Evolutionary conservation across 305 asterid genomes (phyloP).

Genomic region (Fraxinus paxiana): DNA sequence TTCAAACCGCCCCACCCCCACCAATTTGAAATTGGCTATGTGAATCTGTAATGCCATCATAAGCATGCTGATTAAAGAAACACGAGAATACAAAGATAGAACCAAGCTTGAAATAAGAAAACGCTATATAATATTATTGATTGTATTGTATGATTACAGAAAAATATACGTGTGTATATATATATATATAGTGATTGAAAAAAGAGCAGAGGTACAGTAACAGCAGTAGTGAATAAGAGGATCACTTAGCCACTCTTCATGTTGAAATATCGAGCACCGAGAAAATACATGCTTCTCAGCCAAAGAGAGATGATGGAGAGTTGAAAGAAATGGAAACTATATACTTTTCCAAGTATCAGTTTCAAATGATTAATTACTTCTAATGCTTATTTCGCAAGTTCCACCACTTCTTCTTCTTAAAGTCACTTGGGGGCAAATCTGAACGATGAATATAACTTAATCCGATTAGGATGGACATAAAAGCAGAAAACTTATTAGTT

Average conservation of each 20-base stretch:
- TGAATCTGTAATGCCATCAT: background rate
- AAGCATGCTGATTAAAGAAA: background rate
- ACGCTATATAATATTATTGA: conserved; percentile 9
- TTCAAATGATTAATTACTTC: conserved; percentile 12
- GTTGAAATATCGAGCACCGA: background rate
- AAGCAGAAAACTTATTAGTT: background rate
- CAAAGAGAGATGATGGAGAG: background rate
- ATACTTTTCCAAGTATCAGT: background rate
- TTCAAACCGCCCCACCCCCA: background rate
- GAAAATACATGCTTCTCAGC: background rate
- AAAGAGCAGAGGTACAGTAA: conserved; percentile 4
- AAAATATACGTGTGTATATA: background rate
- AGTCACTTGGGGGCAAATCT: conserved; percentile 57
- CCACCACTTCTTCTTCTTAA: conserved; percentile 76
- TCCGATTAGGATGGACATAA: background rate
- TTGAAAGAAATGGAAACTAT: background rate
- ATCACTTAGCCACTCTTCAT: background rate
- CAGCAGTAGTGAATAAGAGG: conserved; percentile 3
- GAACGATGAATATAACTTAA: conserved; percentile 15
- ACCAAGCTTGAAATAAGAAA: background rate
- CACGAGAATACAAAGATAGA: background rate
- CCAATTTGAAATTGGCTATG: background rate
- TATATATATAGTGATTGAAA: conserved; percentile 7
- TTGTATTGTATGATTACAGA: conserved; percentile 1
- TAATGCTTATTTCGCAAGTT: conserved; percentile 56